phyloP scores from a whole-genome alignment of 345 rosid genomes.

The Brassica incana region DNA sequence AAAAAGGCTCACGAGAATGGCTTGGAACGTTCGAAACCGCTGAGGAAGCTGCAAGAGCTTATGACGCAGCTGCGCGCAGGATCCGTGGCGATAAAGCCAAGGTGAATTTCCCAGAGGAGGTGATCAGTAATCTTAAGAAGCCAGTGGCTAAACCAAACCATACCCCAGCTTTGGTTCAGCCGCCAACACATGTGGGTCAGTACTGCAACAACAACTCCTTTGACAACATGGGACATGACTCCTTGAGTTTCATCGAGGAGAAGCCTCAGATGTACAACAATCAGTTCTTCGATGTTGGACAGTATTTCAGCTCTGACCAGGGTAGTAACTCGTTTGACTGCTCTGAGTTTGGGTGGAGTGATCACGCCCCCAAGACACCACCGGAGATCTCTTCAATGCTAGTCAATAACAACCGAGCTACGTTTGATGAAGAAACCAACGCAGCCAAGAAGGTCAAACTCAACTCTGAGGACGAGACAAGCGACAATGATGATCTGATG shows the following conservation, averaged over 20 bases:
- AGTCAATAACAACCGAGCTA: slow-evolving; percentile 47
- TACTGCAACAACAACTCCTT: slow-evolving; percentile 42
- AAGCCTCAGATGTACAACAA: slow-evolving; percentile 55
- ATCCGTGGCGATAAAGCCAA: slow-evolving; percentile 83
- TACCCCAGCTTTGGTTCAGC: slow-evolving; percentile 18
- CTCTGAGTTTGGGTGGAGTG: slow-evolving; percentile 82
- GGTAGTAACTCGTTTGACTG: slow-evolving; percentile 83
- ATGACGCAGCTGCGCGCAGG: slow-evolving; percentile 18
- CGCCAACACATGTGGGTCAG: slow-evolving; percentile 26
- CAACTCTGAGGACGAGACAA: slow-evolving; percentile 35
- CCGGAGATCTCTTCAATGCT: slow-evolving; percentile 78
- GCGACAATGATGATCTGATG: slow-evolving; percentile 60
- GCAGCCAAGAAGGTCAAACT: slow-evolving; percentile 60
- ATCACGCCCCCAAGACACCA: slow-evolving; percentile 73
- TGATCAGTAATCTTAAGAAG: slow-evolving; percentile 41
- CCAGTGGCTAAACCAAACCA: slow-evolving; percentile 44
- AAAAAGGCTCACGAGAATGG: neutral
- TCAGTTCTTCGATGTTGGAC: slow-evolving; percentile 45
- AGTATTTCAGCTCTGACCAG: slow-evolving; percentile 74
- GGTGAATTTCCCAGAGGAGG: slow-evolving; percentile 70
- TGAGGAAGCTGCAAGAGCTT: slow-evolving; percentile 1
- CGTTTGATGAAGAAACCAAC: slow-evolving; percentile 51
- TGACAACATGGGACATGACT: neutral
- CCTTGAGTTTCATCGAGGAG: slow-evolving; percentile 62
- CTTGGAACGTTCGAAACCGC: neutral